A percentile compares a stretch with the other conserved stretches of the same genome.
phyloP scores from a whole-genome alignment of 805 yeast genomes.

The Candida khao-thaluensis region DNA sequence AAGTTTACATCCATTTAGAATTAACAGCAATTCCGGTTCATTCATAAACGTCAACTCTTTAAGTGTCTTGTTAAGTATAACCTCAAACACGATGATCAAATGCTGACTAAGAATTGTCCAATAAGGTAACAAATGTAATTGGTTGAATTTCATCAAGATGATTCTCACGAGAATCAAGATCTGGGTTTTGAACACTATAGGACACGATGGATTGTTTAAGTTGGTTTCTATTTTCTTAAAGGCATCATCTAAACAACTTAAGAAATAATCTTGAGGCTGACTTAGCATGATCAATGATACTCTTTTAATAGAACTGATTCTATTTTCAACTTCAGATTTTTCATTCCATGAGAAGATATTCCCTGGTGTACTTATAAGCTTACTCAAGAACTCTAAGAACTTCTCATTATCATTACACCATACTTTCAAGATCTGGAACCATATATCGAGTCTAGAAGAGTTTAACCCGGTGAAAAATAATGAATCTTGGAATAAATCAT shows the following conservation, averaged over 20 bases:
- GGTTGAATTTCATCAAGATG: slow-evolving; percentile 59
- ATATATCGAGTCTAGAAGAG: slow-evolving; percentile 28
- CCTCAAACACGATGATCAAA: slow-evolving; percentile 46
- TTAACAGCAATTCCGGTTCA: slow-evolving; percentile 37
- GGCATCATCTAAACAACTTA: slow-evolving; percentile 50
- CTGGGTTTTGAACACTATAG: slow-evolving; percentile 38
- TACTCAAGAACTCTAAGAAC: slow-evolving; percentile 25
- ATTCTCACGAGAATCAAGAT: slow-evolving; percentile 63
- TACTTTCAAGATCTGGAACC: slow-evolving; percentile 55
- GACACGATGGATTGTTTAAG: slow-evolving; percentile 27
- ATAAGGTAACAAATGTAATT: slow-evolving; percentile 59
- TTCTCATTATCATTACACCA: slow-evolving; percentile 72
- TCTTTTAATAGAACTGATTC: slow-evolving; percentile 55
- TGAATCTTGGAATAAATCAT: slow-evolving; percentile 63
- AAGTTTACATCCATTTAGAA: slow-evolving; percentile 69
- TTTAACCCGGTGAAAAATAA: slow-evolving; percentile 47
- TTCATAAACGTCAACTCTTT: slow-evolving; percentile 29
- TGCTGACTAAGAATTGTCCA: slow-evolving; percentile 71
- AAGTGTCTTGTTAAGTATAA: slow-evolving; percentile 23
- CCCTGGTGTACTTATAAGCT: slow-evolving; percentile 14
- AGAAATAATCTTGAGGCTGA: slow-evolving; percentile 56
- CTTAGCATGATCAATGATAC: slow-evolving; percentile 63
- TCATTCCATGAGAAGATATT: slow-evolving; percentile 75
- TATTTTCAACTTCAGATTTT: slow-evolving; percentile 53
- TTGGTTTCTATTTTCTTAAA: slow-evolving; percentile 36